Conservation (phyloP, 176 grass and related monocot species). For the Musa troglodytarum region DNA sequence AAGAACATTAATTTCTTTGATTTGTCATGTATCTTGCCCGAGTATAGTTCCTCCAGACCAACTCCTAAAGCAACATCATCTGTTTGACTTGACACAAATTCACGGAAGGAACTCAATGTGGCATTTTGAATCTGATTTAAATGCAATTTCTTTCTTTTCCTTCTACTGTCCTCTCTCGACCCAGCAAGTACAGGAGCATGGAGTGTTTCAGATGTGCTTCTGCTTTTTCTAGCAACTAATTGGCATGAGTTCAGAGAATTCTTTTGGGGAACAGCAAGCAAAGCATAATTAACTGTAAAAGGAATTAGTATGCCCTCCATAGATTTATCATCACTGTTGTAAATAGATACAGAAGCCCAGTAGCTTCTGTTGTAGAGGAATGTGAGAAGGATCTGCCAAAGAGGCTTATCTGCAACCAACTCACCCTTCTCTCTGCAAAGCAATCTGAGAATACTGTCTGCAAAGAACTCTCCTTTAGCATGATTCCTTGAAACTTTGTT, state of each 20-base stretch:
- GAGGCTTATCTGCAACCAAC: slow-evolving; percentile 37
- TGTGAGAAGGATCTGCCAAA: slow-evolving; percentile 87
- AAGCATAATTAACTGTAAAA: slow-evolving; percentile 52
- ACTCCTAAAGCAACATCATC: slow-evolving; percentile 30
- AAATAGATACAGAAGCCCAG: slow-evolving; percentile 48
- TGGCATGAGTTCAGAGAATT: slow-evolving; percentile 23
- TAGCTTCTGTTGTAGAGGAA: slow-evolving; percentile 56
- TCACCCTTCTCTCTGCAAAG: slow-evolving; percentile 32
- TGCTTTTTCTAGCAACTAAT: slow-evolving; percentile 2
- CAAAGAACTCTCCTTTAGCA: slow-evolving; percentile 35
- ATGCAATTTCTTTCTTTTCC: slow-evolving; percentile 47
- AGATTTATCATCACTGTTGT: slow-evolving; percentile 30
- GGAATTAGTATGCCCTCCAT: slow-evolving; percentile 66
- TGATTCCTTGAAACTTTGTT: slow-evolving; percentile 23
- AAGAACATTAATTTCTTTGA: slow-evolving; percentile 78
- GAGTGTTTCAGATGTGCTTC: not conserved
- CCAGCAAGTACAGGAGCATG: slow-evolving; percentile 14
- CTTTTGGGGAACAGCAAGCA: slow-evolving; percentile 46
- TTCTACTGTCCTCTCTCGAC: slow-evolving; percentile 33
- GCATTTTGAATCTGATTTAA: slow-evolving; percentile 43
- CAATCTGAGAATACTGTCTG: slow-evolving; percentile 51
- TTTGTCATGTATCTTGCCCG: slow-evolving; percentile 37
- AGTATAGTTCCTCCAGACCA: slow-evolving; percentile 72
- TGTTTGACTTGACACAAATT: slow-evolving; percentile 36
- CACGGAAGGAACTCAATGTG: slow-evolving; percentile 40